Evolutionary conservation across 2,329 filamentous ascomycete genomes (phyloP).

Genomic region (Anthostomella pinea): DNA sequence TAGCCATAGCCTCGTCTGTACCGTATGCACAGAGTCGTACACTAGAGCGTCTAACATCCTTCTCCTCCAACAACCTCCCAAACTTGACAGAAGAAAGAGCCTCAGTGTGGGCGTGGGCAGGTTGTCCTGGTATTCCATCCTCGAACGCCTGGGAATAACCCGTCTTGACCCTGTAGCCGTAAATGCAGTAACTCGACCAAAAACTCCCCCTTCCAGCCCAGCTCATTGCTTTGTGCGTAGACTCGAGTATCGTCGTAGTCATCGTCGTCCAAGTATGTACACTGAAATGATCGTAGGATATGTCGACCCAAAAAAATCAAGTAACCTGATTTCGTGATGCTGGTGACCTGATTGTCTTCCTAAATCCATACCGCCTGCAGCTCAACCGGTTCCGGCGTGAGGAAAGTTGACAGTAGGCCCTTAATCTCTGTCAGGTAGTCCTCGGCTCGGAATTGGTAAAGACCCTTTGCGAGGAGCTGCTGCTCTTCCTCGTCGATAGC

Average conservation of each 20-base stretch:
- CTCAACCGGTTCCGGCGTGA: conserved; percentile 38
- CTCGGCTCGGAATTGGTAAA: conserved; percentile 71
- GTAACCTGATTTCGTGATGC: too few species aligned
- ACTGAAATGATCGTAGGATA: conserved; percentile 28
- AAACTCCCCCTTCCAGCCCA: conserved; percentile 14
- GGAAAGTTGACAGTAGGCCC: conserved; percentile 62
- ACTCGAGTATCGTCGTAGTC: conserved; percentile 7
- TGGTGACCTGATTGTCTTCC: conserved; percentile 6
- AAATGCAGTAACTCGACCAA: conserved; percentile 13
- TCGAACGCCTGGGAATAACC: conserved; percentile 17
- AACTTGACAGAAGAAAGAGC: too few species aligned
- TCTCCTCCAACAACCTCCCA: too few species aligned
- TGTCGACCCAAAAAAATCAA: conserved; percentile 5
- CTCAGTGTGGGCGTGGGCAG: too few species aligned
- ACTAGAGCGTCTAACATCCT: too few species aligned
- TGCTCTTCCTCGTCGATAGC: conserved; percentile 71
- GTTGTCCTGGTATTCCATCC: too few species aligned
- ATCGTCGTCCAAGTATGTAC: conserved; percentile 32
- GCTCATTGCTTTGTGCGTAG: conserved; percentile 15
- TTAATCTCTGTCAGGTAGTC: conserved; percentile 84
- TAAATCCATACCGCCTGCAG: conserved; percentile 49
- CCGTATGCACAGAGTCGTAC: too few species aligned
- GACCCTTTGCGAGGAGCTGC: conserved; percentile 65
- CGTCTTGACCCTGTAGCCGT: conserved; percentile 9
- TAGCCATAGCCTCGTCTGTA: too few species aligned